phyloP scores from a whole-genome alignment of 345 rosid genomes.

The Lepidium aucheri region DNA sequence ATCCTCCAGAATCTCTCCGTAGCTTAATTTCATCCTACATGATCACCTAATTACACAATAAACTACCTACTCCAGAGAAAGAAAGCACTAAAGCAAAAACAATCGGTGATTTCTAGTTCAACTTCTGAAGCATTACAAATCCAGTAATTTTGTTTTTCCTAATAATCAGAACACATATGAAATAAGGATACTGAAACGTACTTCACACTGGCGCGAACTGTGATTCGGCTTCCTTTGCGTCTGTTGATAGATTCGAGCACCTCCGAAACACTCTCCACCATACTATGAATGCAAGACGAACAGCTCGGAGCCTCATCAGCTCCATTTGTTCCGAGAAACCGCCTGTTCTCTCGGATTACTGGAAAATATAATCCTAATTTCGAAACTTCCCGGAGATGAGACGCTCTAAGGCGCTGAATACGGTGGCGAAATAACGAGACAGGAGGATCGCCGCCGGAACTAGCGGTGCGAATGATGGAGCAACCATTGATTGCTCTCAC shows the following conservation, averaged over 20 bases:
- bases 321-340: slow-evolving; percentile 2
- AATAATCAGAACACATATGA: neutral
- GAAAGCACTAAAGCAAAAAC: neutral
- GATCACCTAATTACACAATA: slow-evolving; percentile 15
- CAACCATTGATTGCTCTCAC: slow-evolving; percentile 47
- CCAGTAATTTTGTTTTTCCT: too few species aligned
- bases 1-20: slow-evolving; percentile 62
- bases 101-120: neutral
- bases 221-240: slow-evolving; percentile 30
- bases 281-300: slow-evolving; percentile 44
- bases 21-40: slow-evolving; percentile 49
- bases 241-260: slow-evolving; percentile 41
- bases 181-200: slow-evolving; percentile 19
- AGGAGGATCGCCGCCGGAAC: slow-evolving; percentile 32
- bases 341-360: slow-evolving; percentile 17
- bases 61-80: neutral
- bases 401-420: slow-evolving; percentile 29
- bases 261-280: slow-evolving; percentile 58
- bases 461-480: slow-evolving; percentile 38
- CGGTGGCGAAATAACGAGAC: slow-evolving; percentile 35
- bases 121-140: neutral
- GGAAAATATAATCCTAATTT: slow-evolving; percentile 26
- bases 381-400: slow-evolving; percentile 24
- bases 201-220: slow-evolving; percentile 63
- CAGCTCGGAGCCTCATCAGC: slow-evolving; percentile 11